Conservation (phyloP, 1,284 basidiomycete species). For the Ceratobasidium sp. region DNA sequence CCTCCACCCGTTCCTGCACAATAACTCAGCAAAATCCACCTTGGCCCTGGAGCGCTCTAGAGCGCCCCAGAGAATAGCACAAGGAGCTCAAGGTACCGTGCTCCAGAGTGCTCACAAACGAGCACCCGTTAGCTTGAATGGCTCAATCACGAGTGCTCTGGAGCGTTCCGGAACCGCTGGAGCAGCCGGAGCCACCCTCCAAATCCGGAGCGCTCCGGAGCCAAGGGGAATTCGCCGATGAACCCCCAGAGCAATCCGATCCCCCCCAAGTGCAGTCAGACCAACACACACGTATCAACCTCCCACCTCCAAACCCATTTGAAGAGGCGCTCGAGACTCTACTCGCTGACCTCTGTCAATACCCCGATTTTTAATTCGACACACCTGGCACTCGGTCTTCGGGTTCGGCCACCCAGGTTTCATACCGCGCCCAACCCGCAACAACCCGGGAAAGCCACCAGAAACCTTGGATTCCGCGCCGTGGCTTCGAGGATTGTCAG, state of each 20-base stretch:
- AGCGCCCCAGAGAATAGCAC: no score
- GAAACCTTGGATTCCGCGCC: not conserved
- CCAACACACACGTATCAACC: not conserved
- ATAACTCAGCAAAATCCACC: no score
- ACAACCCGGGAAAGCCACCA: not conserved
- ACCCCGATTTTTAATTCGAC: slow-evolving; percentile 3
- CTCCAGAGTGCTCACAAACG: no score
- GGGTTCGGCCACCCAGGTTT: not conserved
- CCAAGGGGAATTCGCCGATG: no score
- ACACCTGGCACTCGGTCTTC: slow-evolving; percentile 23
- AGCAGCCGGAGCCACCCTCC: no score
- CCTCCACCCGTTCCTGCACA: not conserved
- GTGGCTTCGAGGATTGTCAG: slow-evolving; percentile 5
- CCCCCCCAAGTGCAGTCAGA: not conserved
- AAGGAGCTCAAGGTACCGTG: no score
- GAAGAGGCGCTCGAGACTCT: slow-evolving; percentile 2
- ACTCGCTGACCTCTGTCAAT: not conserved
- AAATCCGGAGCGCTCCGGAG: no score
- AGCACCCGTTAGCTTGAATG: no score
- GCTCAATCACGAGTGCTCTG: no score
- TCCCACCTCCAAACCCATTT: not conserved
- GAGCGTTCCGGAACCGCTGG: no score
- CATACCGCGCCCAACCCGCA: not conserved
- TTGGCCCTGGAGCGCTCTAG: no score
- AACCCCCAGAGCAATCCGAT: not conserved